Evolutionary conservation across 2,329 filamentous ascomycete species (phyloP), one percentile per base, ranked within the genome.

Genomic region (Colletotrichum melonis): DNA sequence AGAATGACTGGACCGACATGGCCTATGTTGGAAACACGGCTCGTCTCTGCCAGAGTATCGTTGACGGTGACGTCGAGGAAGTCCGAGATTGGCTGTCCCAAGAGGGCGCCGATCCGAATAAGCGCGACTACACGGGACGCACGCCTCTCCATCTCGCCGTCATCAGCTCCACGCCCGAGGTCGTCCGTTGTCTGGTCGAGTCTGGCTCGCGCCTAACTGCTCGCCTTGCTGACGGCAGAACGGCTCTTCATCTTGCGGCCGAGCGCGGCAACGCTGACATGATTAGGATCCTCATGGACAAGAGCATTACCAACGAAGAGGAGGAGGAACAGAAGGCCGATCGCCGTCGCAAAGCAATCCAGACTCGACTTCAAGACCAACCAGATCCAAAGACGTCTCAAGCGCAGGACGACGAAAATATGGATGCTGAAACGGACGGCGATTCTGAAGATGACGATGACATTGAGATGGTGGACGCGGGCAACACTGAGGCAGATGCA

Each of bases 1-100:
- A 94, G 55, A 88, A 94, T 63, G 94, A 97, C 78, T 97, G 94
- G 94, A 97, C 94, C 0, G 93, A 95, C 76, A 97, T 97, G 94
- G 94, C 94, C 0, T 97, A 97, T 76, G 88, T 97, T 46, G 93
- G 94, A 12, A 94, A 95, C 76, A 95, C 94, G 1, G 91, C 90
- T 49, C 87, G 89, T 19, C 86, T 97, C 2, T 97, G 94, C 78
- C 92, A 95, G 78, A 94, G 93, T 1, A 97, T 97, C 70, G 90
- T 95, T 4, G 91, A 95, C 76, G 86, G 88, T 1, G 92, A 97
- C 80, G 76, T 92, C 3, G 91, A 94, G 49, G 88, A 90, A 74
- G 92, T 97, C 3, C 82, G 90, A 76, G 89, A 91, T 76, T 97
- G 94, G 92, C 86, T 91, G 28, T 83, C 86, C 5, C 90, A 93